Conservation (phyloP, 1,284 basidiomycete genomes). For the Porogramme epimiltina region DNA sequence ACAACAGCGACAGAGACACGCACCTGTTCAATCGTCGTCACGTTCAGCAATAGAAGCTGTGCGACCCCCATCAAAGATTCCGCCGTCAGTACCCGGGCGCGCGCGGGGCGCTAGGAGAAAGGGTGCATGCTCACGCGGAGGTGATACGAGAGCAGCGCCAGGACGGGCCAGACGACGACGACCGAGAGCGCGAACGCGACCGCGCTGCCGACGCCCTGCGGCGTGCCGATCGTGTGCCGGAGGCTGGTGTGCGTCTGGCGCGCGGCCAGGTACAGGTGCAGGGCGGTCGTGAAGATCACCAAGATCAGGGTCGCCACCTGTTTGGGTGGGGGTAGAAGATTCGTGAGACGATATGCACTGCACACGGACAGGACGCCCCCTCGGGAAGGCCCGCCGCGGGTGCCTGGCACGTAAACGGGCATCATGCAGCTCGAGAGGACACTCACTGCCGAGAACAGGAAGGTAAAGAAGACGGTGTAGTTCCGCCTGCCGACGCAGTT, state of each 20-base stretch:
- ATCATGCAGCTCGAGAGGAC: constrained; percentile 6
- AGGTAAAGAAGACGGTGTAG: constrained; percentile 86
- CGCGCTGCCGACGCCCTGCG: constrained; percentile 70
- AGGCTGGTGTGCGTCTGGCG: constrained; percentile 56
- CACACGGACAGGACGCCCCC: no score
- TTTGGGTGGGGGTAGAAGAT: constrained; percentile 10
- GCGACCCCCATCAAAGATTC: constrained; percentile 12
- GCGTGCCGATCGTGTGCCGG: constrained; percentile 51
- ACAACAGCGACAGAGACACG: no score
- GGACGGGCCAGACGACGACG: constrained; percentile 78
- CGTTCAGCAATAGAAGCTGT: constrained; percentile 79
- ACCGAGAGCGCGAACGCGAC: constrained; percentile 74
- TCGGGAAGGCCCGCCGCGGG: constrained; percentile 3
- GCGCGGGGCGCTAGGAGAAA: not conserved
- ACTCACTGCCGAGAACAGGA: constrained; percentile 75
- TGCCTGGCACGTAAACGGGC: constrained; percentile 15
- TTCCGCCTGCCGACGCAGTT: constrained; percentile 92
- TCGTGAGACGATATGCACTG: no score
- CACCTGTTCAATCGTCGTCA: constrained; percentile 94
- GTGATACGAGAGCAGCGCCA: constrained; percentile 82
- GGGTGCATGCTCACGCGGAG: constrained; percentile 62
- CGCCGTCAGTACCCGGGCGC: constrained; percentile 6
- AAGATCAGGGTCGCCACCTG: constrained; percentile 74
- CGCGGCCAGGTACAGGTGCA: constrained; percentile 76
- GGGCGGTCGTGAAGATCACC: constrained; percentile 78